phyloP scores from a whole-genome alignment of 164 flowering plant genomes.

The Hamamelis virginiana region DNA sequence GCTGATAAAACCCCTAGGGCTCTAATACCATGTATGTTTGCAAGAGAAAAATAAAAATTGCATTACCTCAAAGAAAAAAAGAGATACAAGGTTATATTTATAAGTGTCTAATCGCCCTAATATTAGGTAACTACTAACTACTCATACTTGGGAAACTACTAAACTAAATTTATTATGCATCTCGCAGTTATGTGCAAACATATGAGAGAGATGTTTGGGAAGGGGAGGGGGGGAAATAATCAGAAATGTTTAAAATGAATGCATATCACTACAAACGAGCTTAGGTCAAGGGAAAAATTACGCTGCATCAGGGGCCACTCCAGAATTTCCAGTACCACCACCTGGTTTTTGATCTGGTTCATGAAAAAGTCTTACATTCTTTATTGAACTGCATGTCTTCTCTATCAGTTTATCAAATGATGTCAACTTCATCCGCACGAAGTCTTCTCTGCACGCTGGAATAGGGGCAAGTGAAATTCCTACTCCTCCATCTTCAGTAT shows the following conservation, averaged over 20 bases:
- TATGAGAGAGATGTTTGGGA: too few species aligned
- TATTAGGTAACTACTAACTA: too few species aligned
- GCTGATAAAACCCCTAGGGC: too few species aligned
- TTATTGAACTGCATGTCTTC: constrained; percentile 76
- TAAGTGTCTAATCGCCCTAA: too few species aligned
- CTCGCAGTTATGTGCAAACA: too few species aligned
- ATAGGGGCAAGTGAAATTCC: constrained; percentile 57
- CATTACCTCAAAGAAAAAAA: too few species aligned
- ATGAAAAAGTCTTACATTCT: constrained; percentile 76
- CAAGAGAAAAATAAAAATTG: too few species aligned
- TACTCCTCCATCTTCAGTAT: constrained; percentile 23
- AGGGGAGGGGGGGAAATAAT: not conserved
- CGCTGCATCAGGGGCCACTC: constrained; percentile 99
- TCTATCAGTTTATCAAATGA: constrained; percentile 88
- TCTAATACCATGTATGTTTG: too few species aligned
- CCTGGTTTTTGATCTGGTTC: constrained; percentile 72
- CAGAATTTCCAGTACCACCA: constrained; percentile 53
- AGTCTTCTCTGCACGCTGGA: constrained; percentile 90
- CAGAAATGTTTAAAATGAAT: not conserved
- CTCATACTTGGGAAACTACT: too few species aligned
- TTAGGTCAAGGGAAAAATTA: constrained; percentile 33
- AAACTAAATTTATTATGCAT: too few species aligned
- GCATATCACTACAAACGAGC: not conserved
- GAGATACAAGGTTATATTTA: too few species aligned
- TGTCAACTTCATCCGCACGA: constrained; percentile 74